phyloP scores from a whole-genome alignment of 371 early-diverging fungal species.

The Mortierella sp. region DNA sequence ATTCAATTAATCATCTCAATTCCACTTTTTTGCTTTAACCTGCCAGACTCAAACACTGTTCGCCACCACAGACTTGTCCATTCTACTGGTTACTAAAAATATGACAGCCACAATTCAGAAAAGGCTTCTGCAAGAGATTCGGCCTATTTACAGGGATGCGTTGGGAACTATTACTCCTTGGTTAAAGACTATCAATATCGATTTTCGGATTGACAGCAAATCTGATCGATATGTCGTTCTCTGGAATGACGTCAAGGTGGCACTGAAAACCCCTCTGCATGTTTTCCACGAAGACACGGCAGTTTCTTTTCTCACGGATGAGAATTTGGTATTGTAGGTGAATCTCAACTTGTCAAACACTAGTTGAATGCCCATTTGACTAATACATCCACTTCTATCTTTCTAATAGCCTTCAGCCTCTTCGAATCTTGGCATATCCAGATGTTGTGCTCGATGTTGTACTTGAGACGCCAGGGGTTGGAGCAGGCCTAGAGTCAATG shows the following conservation, averaged over 20 bases:
- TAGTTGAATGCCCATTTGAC: not conserved
- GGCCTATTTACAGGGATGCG: not conserved
- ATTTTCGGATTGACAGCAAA: not conserved
- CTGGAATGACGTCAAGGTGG: conserved; percentile 1
- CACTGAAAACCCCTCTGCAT: not conserved
- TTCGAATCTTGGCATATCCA: not conserved
- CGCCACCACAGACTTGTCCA: too few species aligned
- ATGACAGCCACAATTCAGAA: too few species aligned
- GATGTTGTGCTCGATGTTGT: conserved; percentile 1
- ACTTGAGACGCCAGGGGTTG: not conserved
- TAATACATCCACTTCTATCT: not conserved
- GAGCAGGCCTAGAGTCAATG: too few species aligned
- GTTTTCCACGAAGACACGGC: not conserved
- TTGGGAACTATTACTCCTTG: not conserved
- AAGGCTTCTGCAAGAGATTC: not conserved
- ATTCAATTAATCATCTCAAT: too few species aligned
- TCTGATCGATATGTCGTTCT: not conserved
- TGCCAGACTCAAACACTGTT: too few species aligned
- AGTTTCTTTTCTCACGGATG: not conserved
- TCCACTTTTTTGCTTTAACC: too few species aligned
- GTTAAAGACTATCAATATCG: not conserved
- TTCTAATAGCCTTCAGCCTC: conserved; percentile 4
- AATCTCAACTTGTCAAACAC: too few species aligned
- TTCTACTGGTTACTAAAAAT: too few species aligned
- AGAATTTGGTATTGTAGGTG: not conserved